Evolutionary conservation across 371 early-diverging fungal genomes (phyloP).

Genomic region (Mucor piriformis): DNA sequence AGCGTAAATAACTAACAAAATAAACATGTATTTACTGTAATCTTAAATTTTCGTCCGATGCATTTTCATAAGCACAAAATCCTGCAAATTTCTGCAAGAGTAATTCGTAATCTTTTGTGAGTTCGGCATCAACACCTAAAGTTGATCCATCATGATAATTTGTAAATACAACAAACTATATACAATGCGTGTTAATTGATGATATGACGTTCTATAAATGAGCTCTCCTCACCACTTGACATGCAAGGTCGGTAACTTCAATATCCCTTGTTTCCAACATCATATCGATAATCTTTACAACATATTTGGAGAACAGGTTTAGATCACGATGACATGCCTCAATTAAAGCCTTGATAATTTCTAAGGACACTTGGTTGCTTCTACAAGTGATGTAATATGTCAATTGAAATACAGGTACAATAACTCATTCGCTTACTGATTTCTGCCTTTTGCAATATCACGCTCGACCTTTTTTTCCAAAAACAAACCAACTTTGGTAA

Average conservation of each 20-base stretch:
- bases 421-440: slow-evolving; percentile 51
- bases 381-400: slow-evolving; percentile 5
- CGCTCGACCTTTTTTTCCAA: slow-evolving; percentile 76
- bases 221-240: slow-evolving; percentile 56
- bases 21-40: slow-evolving; percentile 26
- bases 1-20: neutral
- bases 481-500: slow-evolving; percentile 88
- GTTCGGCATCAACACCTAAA: slow-evolving; percentile 69
- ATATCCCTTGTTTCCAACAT: slow-evolving; percentile 58
- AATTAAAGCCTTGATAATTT: slow-evolving; percentile 76
- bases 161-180: slow-evolving; percentile 73
- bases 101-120: slow-evolving; percentile 59
- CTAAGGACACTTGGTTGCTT: slow-evolving; percentile 59
- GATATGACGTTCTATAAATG: neutral
- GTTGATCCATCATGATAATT: slow-evolving; percentile 68
- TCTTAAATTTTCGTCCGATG: slow-evolving; percentile 33
- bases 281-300: slow-evolving; percentile 59
- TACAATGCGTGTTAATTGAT: neutral
- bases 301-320: slow-evolving; percentile 80
- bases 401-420: neutral
- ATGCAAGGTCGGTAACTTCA: slow-evolving; percentile 55
- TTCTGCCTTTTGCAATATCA: slow-evolving; percentile 67
- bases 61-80: slow-evolving; percentile 45
- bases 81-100: slow-evolving; percentile 60
- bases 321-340: slow-evolving; percentile 75